These are phyloP conservation scores for Triglochin maritima DNA, from an alignment of 106 monocot genomes.

Conservation along the genomic window DNA sequence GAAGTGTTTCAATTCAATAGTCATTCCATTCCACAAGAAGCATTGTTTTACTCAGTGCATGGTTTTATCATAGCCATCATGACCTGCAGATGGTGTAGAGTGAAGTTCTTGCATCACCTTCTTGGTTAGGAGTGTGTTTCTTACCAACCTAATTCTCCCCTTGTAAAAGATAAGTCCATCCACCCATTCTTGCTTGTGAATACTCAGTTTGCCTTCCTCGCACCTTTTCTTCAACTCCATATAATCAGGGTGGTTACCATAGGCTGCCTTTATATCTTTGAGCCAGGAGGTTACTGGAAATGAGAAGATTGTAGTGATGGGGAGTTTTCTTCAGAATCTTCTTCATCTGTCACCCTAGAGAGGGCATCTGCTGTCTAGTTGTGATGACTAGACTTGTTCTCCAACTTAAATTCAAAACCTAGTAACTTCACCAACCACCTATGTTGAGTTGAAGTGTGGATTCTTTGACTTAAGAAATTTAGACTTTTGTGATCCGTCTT, in stretches of 20 bases:
- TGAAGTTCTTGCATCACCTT: not conserved
- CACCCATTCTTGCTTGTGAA: not conserved
- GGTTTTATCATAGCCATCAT: not conserved
- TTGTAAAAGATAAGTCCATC: not conserved
- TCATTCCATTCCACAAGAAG: not conserved
- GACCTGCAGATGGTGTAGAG: not conserved
- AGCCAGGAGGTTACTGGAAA: not conserved
- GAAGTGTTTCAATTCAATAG: not conserved
- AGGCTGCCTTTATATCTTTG: too few species aligned
- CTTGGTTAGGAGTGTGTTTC: not conserved
- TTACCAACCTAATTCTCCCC: not conserved
- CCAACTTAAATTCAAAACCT: not conserved
- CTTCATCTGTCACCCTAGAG: not conserved
- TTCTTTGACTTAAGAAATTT: not conserved
- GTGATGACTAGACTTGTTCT: not conserved
- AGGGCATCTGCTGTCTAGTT: not conserved
- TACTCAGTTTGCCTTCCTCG: too few species aligned
- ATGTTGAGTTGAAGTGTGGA: not conserved
- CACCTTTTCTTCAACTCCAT: not conserved
- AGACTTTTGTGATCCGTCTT: constrained; percentile 4
- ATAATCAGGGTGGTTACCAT: not conserved
- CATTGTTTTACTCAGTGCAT: not conserved
- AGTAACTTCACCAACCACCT: not conserved
- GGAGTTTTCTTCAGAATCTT: not conserved
- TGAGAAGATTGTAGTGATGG: too few species aligned